Base-by-base conservation (phyloP, 495 filamentous ascomycete species). In the Talaromyces liani region DNA sequence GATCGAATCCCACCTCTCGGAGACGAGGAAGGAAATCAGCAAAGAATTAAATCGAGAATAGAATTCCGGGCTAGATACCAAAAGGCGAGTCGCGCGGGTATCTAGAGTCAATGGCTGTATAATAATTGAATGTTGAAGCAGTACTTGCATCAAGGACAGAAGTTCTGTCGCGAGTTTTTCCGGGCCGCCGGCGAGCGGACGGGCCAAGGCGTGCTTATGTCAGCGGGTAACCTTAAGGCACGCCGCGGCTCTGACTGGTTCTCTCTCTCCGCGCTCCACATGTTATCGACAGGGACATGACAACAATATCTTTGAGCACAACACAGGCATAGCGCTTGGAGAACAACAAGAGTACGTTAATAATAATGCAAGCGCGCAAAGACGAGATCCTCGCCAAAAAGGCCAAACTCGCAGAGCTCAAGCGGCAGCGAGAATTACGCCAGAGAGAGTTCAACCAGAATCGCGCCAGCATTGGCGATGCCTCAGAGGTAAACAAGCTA, bases 381-480 rank as follows among this genome's bases (percentile, higher is more conserved):
- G 92, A 94, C 78, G 94, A 98, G 79, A 95, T 99, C 69, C 78
- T 91, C 54, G 91, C 90, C 65, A 99, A 98, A 77, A 88, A 87
- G 78, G 93, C 92, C 33, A 96, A 90, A 80, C 91, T 99, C 67
- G 93, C 88, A 29, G 95, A 98, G 82, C 84, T 99, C 66, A 97
- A 96, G 75, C 85, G 91, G 63, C 92, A 97, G 71, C 85, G 93
- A 66, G 91, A 93, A 73, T 79, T 92, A 54, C 83, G 92, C 57
- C 84, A 87, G 65, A 88, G 81, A 73, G 91, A 94, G 73, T 84
- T 87, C 66, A 82, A 80, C 47, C 81, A 78, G 63, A 83, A 72
- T 58, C 82, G 90, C 61, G 83, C 84, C 67, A 89, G 85, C 69
- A 79, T 84, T 69, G 83, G 82, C n/a, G 81, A 85, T 71, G 72